Evolutionary conservation across 768 basidiomycete genomes (phyloP), one percentile per base, ranked within the genome.

Genomic region (Amanita rubescens): DNA sequence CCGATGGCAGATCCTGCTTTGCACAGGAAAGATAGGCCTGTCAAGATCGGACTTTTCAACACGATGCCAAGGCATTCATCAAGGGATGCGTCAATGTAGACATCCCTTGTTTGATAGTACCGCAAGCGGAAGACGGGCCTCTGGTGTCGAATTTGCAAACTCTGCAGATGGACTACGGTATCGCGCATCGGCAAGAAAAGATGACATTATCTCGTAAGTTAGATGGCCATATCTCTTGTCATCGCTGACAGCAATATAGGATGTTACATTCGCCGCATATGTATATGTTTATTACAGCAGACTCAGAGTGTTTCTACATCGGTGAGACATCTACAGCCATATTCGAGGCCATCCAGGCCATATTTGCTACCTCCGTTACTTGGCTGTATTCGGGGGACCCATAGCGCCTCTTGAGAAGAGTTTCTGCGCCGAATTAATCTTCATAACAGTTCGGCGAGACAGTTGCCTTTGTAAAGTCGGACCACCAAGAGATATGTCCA

Each of bases 221-320:
- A 47, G 11, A 19, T 33, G 34, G 39, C 15, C 32, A 27, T 41
- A 10, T n/a, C 22, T 5, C 25, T 55, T 32, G 30, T 24, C 22
- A 22, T 41, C 24, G 9, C 57, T 43, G 39, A 14, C 41, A 3
- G 14, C 15, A 32, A 49, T 17, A 20, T 47, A 84, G 84, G 2
- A 75, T 84, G 1, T 64, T 87, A 6, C 82, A 87, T 58, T 76
- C 82, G 5, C 85, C 85, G 3, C 80, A 81, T 19, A 77, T n/a
- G n/a, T n/a, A n/a, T 78, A 51, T 25, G 69, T 54, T 11, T 27
- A 25, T 17, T 3, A 33, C 9, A 35, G n/a, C n/a, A n/a, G n/a
- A n/a, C n/a, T n/a, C n/a, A n/a, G n/a, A n/a, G n/a, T n/a, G n/a
- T n/a, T n/a, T n/a, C n/a, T n/a, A n/a, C n/a, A 1, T 77, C 80